Conservation (phyloP, 2,329 filamentous ascomycete genomes). For the Sclerotinia minor region DNA sequence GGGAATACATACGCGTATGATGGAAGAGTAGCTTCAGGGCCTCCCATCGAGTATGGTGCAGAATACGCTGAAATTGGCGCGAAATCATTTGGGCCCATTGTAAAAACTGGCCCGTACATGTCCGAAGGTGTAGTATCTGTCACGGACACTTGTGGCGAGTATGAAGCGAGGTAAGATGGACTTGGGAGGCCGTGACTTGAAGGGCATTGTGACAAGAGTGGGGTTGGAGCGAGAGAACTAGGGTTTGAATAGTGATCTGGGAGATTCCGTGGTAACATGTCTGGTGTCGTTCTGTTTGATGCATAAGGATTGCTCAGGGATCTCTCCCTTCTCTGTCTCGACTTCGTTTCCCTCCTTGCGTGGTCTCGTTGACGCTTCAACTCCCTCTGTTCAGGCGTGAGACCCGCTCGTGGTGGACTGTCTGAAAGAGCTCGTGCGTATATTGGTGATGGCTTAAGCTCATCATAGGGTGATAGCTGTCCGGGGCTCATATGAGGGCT, state of each 20-base stretch:
- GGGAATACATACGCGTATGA: slow-evolving; percentile 34
- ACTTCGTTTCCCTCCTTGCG: slow-evolving; percentile 58
- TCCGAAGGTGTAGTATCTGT: slow-evolving; percentile 34
- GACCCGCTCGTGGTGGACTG: slow-evolving; percentile 55
- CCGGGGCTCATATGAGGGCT: slow-evolving; percentile 33
- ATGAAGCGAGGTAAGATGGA: slow-evolving; percentile 38
- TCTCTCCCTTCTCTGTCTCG: slow-evolving; percentile 51
- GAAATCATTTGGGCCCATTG: slow-evolving; percentile 40
- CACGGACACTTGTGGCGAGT: slow-evolving; percentile 34
- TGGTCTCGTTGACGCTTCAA: slow-evolving; percentile 62
- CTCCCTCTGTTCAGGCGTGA: slow-evolving; percentile 62
- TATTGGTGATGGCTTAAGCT: slow-evolving; percentile 39
- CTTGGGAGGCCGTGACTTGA: slow-evolving; percentile 34
- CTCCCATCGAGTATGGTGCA: slow-evolving; percentile 36
- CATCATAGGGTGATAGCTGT: slow-evolving; percentile 38
- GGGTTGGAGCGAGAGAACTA: slow-evolving; percentile 39
- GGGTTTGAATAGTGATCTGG: slow-evolving; percentile 36
- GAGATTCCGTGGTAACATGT: slow-evolving; percentile 39
- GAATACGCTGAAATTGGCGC: slow-evolving; percentile 35
- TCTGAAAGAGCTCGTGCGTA: slow-evolving; percentile 47
- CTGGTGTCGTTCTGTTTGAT: slow-evolving; percentile 39
- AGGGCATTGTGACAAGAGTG: slow-evolving; percentile 38
- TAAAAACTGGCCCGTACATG: slow-evolving; percentile 40
- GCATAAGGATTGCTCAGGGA: slow-evolving; percentile 41
- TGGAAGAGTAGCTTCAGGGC: slow-evolving; percentile 32